Evolutionary conservation across 257 asterid species (phyloP), one percentile per base, ranked within the genome.

Genomic region (Lycium barbarum): DNA sequence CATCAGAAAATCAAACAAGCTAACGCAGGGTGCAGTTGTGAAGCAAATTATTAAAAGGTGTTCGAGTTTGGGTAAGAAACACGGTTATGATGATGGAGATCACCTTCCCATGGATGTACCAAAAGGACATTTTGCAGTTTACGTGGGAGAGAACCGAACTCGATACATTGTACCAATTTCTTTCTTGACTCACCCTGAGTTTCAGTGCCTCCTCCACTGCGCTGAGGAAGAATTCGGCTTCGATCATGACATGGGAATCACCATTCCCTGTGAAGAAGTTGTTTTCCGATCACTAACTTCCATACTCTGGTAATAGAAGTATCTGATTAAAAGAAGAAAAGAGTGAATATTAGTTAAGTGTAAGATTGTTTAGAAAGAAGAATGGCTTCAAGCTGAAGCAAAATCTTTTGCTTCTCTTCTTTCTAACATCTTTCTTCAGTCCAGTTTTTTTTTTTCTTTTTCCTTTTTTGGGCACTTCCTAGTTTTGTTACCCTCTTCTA

Each of bases 161-260:
- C 80, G 91, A 87, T 89, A 89, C 83, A 84, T 90, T 33, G 84
- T 90, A 15, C 90, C 91, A 1, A 88, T 90, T 8, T 86, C 90
- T 3, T 89, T 87, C 33, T 80, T 89, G 66, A 83, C 74, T 57
- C 91, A 89, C n/a, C 91, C 93, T 0, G 86, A 89, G 72, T 90
- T 90, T 63, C 91, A 89, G 49, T 74, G 89, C 84, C 89, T 89
- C 5, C 89, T 90, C 43, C 88, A 86, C 5, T 87, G 88, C 0
- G 88, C 93, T 3, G 93, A 90, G 70, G 90, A 90, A 80, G 93
- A 90, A 72, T 89, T 90, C 62, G 93, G 93, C 1, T 90, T 90
- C 67, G 88, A 87, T 62, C 93, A 90, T 18, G 86, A 89, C 2
- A 89, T 90, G 93, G 93, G 93, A 17, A 87, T 90, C 66, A 90